A percentile compares a stretch with the other conserved stretches of the same genome.
These are phyloP conservation scores for Fusarium siculi DNA, from an alignment of 2,329 filamentous ascomycete genomes.

Conservation along the genomic window DNA sequence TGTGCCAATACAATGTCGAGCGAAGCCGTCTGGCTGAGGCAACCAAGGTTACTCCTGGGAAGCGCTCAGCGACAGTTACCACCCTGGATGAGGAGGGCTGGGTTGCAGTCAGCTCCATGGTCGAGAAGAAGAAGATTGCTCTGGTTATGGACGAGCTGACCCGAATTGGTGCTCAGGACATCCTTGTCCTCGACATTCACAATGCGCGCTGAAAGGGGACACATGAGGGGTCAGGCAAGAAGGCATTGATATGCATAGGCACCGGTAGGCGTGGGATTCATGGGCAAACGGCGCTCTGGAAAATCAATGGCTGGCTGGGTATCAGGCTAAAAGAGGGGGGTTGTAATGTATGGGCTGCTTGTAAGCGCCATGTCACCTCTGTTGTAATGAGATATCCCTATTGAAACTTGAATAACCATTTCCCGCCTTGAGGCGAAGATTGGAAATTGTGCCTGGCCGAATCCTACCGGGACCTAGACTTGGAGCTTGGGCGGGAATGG, in stretches of 20 bases:
- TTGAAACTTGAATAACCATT: constrained; percentile 19
- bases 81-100: constrained; percentile 87
- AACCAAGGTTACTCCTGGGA: constrained; percentile 86
- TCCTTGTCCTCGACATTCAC: constrained; percentile 85
- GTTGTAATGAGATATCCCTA: constrained; percentile 34
- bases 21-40: constrained; percentile 74
- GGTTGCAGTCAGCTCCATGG: constrained; percentile 96
- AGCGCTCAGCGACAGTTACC: constrained; percentile 92
- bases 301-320: constrained; percentile 25
- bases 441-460: neutral
- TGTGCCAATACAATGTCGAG: constrained; percentile 96
- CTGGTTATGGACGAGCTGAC: constrained; percentile 86
- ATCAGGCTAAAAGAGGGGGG: constrained; percentile 15
- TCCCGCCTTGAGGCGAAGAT: neutral
- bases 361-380: constrained; percentile 18
- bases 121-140: constrained; percentile 86
- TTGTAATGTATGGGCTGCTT: constrained; percentile 24
- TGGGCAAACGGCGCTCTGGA: constrained; percentile 35
- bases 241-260: constrained; percentile 29
- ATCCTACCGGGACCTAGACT: neutral
- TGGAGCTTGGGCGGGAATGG: constrained; percentile 13
- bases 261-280: constrained; percentile 27
- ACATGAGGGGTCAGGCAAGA: neutral
- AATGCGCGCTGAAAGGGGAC: constrained; percentile 69
- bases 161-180: constrained; percentile 82